Evolutionary conservation across 345 rosid species (phyloP).

Genomic region (Sonneratia alba): DNA sequence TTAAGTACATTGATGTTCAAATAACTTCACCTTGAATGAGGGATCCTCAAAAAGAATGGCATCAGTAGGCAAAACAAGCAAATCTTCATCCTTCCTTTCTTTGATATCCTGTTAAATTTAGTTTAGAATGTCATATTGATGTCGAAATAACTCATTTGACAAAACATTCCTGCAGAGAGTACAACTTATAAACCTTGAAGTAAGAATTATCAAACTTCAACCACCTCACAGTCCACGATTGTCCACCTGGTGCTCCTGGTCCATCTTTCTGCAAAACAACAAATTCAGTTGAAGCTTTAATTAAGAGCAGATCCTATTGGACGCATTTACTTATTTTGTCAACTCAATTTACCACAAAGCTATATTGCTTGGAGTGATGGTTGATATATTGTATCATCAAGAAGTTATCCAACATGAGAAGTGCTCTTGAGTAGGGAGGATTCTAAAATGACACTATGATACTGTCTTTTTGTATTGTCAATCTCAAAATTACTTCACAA

Average conservation of each 20-base stretch:
- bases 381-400: background rate
- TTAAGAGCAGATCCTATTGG: no score
- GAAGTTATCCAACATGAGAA: background rate
- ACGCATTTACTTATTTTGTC: background rate
- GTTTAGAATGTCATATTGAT: background rate
- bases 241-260: conserved; percentile 98
- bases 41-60: conserved; percentile 88
- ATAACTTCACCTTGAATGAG: conserved; percentile 60
- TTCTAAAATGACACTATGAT: no score
- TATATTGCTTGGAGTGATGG: background rate
- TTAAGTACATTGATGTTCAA: background rate
- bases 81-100: conserved; percentile 62
- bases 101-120: conserved; percentile 53
- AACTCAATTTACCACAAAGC: background rate
- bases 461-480: background rate
- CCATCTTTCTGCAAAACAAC: conserved; percentile 64
- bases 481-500: background rate
- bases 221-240: conserved; percentile 94
- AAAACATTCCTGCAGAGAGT: background rate
- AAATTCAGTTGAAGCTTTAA: background rate
- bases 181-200: conserved; percentile 58
- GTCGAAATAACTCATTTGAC: background rate
- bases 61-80: conserved; percentile 85
- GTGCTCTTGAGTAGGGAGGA: no score
- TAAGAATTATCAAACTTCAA: conserved; percentile 91